These are phyloP conservation scores for Astragalus membranaceus DNA, from an alignment of 306 rosid species.

Conservation along the genomic window DNA sequence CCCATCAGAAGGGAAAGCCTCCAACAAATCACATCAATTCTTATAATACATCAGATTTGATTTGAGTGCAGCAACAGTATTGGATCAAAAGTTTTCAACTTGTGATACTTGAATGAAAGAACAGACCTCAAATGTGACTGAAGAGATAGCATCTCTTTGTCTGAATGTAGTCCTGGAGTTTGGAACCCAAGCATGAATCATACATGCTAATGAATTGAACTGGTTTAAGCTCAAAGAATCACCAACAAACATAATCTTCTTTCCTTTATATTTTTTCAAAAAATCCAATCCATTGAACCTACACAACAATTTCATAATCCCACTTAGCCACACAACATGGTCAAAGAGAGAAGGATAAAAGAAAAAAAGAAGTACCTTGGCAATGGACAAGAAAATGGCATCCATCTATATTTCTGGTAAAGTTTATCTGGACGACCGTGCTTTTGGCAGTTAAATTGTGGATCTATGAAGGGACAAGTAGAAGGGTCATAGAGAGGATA, in stretches of 20 bases:
- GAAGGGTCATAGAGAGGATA: conserved; percentile 71
- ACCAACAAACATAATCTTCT: conserved; percentile 94
- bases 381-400: conserved; percentile 59
- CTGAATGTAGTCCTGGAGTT: conserved; percentile 43
- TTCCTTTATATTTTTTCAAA: conserved; percentile 66
- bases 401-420: conserved; percentile 77
- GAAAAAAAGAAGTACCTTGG: conserved; percentile 45
- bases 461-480: conserved; percentile 81
- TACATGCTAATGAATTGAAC: conserved; percentile 77
- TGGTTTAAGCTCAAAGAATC: conserved; percentile 88
- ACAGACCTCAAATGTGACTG: conserved; percentile 67
- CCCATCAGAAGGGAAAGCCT: conserved; percentile 21
- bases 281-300: conserved; percentile 78
- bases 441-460: conserved; percentile 82
- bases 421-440: conserved; percentile 60
- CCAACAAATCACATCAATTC: conserved; percentile 52
- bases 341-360: not conserved
- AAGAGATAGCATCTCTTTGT: conserved; percentile 38
- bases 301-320: not conserved
- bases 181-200: conserved; percentile 81
- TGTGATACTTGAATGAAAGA: not conserved
- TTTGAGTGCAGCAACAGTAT: no score
- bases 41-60: not conserved
- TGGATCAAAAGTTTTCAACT: not conserved
- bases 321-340: not conserved